A percentile compares a stretch with the other conserved stretches of the same genome.
phyloP scores from a whole-genome alignment of 1,284 basidiomycete species.

The Exobasidium rhododendri region DNA sequence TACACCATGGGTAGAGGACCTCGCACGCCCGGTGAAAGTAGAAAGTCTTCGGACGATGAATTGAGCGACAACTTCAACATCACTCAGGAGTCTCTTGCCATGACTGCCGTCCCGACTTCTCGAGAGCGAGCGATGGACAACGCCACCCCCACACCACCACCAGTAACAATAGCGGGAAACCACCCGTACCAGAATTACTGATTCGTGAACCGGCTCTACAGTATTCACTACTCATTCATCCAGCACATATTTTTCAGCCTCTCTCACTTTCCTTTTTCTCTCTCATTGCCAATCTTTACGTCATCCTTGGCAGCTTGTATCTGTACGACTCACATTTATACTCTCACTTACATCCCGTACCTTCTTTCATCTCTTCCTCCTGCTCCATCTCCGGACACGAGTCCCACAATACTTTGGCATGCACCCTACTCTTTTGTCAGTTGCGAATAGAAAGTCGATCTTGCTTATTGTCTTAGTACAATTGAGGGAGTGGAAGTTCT shows the following conservation, averaged over 20 bases:
- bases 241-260: not conserved
- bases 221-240: constrained; percentile 1
- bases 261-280: not conserved
- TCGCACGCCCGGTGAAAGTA: not conserved
- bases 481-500: too few species aligned
- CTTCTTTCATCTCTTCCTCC: not conserved
- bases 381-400: not conserved
- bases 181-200: not conserved
- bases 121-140: not conserved
- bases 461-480: too few species aligned
- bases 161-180: not conserved
- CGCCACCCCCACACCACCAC: not conserved
- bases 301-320: not conserved
- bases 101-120: not conserved
- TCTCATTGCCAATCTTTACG: not conserved
- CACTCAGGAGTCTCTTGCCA: not conserved
- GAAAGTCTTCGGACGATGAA: constrained; percentile 4
- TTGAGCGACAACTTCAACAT: not conserved
- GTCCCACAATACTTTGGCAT: too few species aligned
- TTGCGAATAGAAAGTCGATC: too few species aligned
- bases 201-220: too few species aligned
- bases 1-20: not conserved
- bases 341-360: too few species aligned
- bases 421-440: too few species aligned
- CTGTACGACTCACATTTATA: too few species aligned